Evolutionary conservation across 768 basidiomycete species (phyloP).

Genomic region (Leccinum subtestaceum): DNA sequence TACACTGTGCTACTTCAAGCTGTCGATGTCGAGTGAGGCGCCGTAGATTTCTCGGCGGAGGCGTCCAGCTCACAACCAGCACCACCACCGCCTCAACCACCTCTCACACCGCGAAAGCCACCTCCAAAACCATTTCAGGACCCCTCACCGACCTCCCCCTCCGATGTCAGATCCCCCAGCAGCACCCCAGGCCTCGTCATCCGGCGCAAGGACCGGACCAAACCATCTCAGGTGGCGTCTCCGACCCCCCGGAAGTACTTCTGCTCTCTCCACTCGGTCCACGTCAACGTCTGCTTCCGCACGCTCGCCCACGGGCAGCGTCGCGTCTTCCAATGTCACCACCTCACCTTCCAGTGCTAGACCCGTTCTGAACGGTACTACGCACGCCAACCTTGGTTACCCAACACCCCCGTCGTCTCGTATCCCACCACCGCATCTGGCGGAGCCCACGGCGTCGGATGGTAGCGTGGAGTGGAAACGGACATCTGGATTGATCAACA

Average conservation of each 20-base stretch:
- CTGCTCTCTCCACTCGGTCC: constrained; percentile 25
- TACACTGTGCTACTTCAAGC: no score
- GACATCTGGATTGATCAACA: constrained; percentile 46
- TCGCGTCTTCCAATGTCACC: constrained; percentile 20
- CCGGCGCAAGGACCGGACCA: constrained; percentile 50
- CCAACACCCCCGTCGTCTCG: constrained; percentile 44
- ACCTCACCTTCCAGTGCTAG: constrained; percentile 18
- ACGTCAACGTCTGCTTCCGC: constrained; percentile 20
- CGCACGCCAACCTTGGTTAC: constrained; percentile 18
- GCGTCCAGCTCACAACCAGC: no score
- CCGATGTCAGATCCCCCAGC: no score
- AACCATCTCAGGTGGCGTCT: constrained; percentile 24
- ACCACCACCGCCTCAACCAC: no score
- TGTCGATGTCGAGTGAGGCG: no score
- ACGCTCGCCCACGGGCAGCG: constrained; percentile 27
- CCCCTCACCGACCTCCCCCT: no score
- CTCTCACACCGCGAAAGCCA: no score
- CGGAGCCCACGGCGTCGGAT: constrained; percentile 37
- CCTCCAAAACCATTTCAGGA: no score
- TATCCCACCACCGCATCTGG: constrained; percentile 27
- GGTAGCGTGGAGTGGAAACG: constrained; percentile 40
- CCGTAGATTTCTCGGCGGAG: no score
- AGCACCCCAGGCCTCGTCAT: no score
- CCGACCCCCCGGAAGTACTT: constrained; percentile 25
- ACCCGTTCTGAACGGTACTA: constrained; percentile 11